Base-by-base conservation (phyloP, 345 rosid genomes). In the Populus davidiana region DNA sequence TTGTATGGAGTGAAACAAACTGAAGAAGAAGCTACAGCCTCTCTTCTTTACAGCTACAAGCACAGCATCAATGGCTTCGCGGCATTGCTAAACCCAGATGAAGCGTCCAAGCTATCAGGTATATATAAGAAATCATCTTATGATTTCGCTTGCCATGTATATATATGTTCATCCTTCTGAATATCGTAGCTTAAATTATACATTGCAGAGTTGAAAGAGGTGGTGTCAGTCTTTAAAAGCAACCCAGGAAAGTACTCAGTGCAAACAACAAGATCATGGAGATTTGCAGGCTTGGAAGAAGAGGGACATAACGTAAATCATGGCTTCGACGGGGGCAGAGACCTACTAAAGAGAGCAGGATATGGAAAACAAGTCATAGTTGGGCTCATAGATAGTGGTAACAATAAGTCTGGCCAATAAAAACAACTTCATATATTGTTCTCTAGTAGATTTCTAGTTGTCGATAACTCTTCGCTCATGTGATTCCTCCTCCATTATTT, bases 201-300 rank as follows among this genome's bases (percentile, higher is more conserved):
- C 1, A 68, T 76, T 27, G 35, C 87, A 94, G 98, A 86, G 78
- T 9, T 85, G 77, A 87, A 91, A 35, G 97, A 87, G 25, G 97
- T 94, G 64, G 84, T 79, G 20, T 85, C 92, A 2, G 90, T 94
- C 12, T 74, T 84, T 50, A 56, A 78, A 72, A 90, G 90, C 75
- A 67, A 86, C 1, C 85, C 89, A 31, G 77, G 82, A 72, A 85
- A 85, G 80, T 90, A 92, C 78, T 78, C 89, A n/a, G 11, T 84
- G 64, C 97, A 90, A 39, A 94, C 97, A 0, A 92, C 98, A 76
- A 80, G 98, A 80, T 94, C 98, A 64, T 94, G 98, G 98, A 87
- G 90, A 71, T 94, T 94, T 75, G 85, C 85, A 62, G 98, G 97
- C 16, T 75, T 94, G 67, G 82, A 91, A 9, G 89, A 74, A 29